These are phyloP conservation scores for Coemansia interrupta DNA, from an alignment of 192 early-diverging fungal genomes.

Conservation along the genomic window DNA sequence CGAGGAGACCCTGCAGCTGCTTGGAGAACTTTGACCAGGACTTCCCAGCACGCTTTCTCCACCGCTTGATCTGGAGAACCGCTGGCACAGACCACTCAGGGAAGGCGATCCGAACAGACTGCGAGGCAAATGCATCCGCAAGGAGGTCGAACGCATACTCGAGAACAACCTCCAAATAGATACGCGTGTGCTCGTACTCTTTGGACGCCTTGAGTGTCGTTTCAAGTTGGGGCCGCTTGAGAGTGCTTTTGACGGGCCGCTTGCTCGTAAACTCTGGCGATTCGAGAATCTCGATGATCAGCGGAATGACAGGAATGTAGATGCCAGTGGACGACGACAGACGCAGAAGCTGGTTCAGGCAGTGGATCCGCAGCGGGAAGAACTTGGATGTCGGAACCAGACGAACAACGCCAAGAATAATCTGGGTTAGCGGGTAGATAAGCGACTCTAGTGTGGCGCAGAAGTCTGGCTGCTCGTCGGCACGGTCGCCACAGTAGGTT, in stretches of 20 bases:
- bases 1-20: conserved; percentile 74
- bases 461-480: conserved; percentile 47
- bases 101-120: conserved; percentile 81
- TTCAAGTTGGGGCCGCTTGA: conserved; percentile 82
- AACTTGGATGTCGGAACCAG: conserved; percentile 86
- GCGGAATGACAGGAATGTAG: conserved; percentile 74
- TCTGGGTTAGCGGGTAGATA: conserved; percentile 87
- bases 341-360: conserved; percentile 68
- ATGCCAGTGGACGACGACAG: conserved; percentile 67
- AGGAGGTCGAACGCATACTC: conserved; percentile 74
- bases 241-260: conserved; percentile 71
- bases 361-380: conserved; percentile 90
- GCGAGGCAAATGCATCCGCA: conserved; percentile 70
- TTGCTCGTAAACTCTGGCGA: conserved; percentile 67
- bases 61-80: conserved; percentile 79
- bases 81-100: conserved; percentile 90
- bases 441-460: conserved; percentile 61
- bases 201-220: conserved; percentile 76
- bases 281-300: conserved; percentile 80
- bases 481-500: conserved; percentile 63
- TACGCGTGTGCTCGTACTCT: conserved; percentile 75
- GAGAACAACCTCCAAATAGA: conserved; percentile 78
- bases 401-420: conserved; percentile 70
- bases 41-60: conserved; percentile 70
- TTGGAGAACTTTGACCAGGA: conserved; percentile 74